Evolutionary conservation across 2,329 filamentous ascomycete genomes (phyloP), one percentile per base, ranked within the genome.

Genomic region (Stagonosporopsis tanaceti): DNA sequence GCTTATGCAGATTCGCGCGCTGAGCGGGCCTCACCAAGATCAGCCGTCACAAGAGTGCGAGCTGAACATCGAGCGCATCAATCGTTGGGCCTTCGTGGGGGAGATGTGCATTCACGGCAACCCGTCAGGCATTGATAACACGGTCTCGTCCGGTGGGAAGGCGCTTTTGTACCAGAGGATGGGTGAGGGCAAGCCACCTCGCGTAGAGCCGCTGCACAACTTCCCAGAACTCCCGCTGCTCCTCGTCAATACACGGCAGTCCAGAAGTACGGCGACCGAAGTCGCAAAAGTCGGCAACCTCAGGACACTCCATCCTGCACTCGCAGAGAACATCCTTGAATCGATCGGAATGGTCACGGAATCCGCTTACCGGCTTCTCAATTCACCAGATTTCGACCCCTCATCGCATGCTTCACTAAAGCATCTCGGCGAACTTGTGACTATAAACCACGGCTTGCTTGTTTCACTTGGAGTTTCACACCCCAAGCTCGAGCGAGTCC

Each of bases 81-180:
- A 99, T 77, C 86, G 91, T 60, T 99, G 96, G 95, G 93, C 95
- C 0, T 98, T 97, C 76, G 95, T 99, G 0, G 90, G 90, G 24
- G 95, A 99, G 76, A 90, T 98, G 87, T 95, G 93, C 78, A 97
- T 98, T 62, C 95, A 99, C 73, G 95, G 94, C 35, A 98, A 96
- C 71, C 95, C 95, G 0, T 97, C 92, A 0, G 95, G 95, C 0
- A 92, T 99, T 40, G 95, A 99, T 78, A 99, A 99, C 77, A 99
- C 95, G 2, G 94, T 99, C 27, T 85, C 94, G 12, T 91, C 93
- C 12, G 91, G 96, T 69, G 95, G 95, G 55, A 97, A 97, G 78
- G 95, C 93, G 0, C 93, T 99, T 1, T 82, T 98, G 2, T 99
- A 96, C 79, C 89, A 94, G 70, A 85, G 93, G 50, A 85, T 82